A percentile compares a stretch with the other conserved stretches of the same genome.
phyloP scores from a whole-genome alignment of 306 rosid genomes.

The Leucaena leucocephala region DNA sequence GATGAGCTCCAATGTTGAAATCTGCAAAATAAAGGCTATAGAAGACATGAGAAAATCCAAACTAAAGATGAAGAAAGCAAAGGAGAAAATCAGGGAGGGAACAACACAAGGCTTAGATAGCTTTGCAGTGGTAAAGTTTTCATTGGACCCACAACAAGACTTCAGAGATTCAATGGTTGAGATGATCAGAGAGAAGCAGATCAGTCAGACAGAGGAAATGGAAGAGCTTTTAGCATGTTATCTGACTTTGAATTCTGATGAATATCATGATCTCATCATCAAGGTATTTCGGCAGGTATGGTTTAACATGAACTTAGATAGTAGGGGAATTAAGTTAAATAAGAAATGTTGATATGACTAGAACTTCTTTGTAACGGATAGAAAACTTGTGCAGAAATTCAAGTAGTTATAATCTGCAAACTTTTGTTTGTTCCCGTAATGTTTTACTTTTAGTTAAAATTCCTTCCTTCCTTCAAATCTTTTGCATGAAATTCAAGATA shows the following conservation, averaged over 20 bases:
- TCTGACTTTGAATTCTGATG: conserved; percentile 81
- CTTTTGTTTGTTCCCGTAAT: conserved; percentile 20
- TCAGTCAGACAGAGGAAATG: conserved; percentile 71
- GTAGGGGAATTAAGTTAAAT: conserved; percentile 42
- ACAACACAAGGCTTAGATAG: conserved; percentile 52
- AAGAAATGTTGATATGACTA: conserved; percentile 49
- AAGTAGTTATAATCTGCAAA: conserved; percentile 20
- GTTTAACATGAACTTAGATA: conserved; percentile 57
- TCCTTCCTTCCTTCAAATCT: conserved; percentile 19
- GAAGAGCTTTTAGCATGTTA: conserved; percentile 90
- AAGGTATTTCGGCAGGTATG: conserved; percentile 83
- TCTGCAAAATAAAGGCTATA: conserved; percentile 70
- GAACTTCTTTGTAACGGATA: conserved; percentile 31
- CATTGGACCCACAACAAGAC: conserved; percentile 75
- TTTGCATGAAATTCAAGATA: conserved; percentile 22
- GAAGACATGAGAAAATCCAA: conserved; percentile 75
- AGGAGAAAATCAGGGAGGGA: conserved; percentile 44
- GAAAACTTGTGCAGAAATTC: conserved; percentile 31
- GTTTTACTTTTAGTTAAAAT: conserved; percentile 18
- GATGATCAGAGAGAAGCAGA: conserved; percentile 82
- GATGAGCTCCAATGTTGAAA: conserved; percentile 68
- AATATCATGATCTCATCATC: conserved; percentile 82
- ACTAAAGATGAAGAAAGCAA: conserved; percentile 57
- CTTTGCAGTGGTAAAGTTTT: conserved; percentile 84
- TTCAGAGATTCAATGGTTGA: conserved; percentile 95